phyloP scores from a whole-genome alignment of 2,329 filamentous ascomycete species.

The Exophiala viscosa region DNA sequence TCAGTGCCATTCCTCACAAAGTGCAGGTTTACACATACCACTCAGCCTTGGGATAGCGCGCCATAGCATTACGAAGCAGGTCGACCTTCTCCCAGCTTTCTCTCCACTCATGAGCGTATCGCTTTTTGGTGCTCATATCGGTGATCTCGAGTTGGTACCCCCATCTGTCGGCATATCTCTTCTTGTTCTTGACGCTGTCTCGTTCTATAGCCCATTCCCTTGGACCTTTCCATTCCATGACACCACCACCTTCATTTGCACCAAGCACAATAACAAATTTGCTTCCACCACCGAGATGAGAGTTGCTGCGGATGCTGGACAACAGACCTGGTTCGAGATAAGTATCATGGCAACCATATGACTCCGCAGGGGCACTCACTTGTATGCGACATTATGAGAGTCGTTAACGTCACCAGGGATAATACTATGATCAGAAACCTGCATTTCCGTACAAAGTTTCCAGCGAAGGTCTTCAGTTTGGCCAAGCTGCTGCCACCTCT shows the following conservation, averaged over 20 bases:
- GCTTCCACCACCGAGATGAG: slow-evolving; percentile 73
- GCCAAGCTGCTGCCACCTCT: slow-evolving; percentile 35
- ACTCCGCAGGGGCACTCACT: slow-evolving; percentile 13
- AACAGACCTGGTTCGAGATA: slow-evolving; percentile 46
- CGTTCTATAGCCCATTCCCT: slow-evolving; percentile 97
- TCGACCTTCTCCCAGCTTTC: slow-evolving; percentile 99
- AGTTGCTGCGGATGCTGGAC: slow-evolving; percentile 64
- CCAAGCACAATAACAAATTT: slow-evolving; percentile 92
- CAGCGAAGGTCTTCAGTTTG: slow-evolving; percentile 36
- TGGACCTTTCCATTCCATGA: slow-evolving; percentile 98
- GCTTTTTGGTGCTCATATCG: slow-evolving; percentile 98
- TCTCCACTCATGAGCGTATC: slow-evolving; percentile 97
- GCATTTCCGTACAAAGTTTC: slow-evolving; percentile 60
- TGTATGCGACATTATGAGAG: slow-evolving; percentile 23
- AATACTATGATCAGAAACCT: slow-evolving; percentile 55
- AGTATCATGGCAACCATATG: not conserved
- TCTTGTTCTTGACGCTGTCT: slow-evolving; percentile 93
- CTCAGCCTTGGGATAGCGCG: slow-evolving; percentile 92
- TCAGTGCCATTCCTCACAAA: slow-evolving; percentile 1
- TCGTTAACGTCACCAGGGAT: slow-evolving; percentile 23
- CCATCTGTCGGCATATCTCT: slow-evolving; percentile 79
- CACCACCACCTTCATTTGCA: slow-evolving; percentile 90
- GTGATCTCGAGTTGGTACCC: slow-evolving; percentile 95
- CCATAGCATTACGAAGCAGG: slow-evolving; percentile 79
- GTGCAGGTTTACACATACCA: slow-evolving; percentile 60